A percentile compares a stretch with the other conserved stretches of the same genome.
Evolutionary conservation across 2,329 filamentous ascomycete species (phyloP).

Genomic region (Zopfia rhizophila): DNA sequence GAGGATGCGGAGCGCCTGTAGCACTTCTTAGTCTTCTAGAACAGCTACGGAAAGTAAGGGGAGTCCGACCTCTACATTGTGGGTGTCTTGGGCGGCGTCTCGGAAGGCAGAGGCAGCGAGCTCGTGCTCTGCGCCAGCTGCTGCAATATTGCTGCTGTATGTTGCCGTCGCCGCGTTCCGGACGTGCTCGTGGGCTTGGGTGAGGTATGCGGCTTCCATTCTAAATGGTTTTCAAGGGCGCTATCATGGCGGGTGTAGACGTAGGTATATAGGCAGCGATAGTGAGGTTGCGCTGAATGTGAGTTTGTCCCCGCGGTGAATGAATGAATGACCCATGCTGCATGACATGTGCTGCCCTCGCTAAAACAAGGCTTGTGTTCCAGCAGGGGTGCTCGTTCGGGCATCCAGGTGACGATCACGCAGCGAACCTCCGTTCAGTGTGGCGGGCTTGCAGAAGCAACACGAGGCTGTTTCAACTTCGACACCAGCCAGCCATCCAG

Average conservation of each 20-base stretch:
- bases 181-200: conserved; percentile 87
- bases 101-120: conserved; percentile 89
- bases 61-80: conserved; percentile 64
- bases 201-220: conserved; percentile 78
- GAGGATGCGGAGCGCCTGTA: conserved; percentile 81
- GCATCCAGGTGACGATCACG: too few species aligned
- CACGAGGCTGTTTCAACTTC: too few species aligned
- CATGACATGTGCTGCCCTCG: not conserved
- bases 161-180: conserved; percentile 82
- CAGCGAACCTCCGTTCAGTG: too few species aligned
- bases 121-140: conserved; percentile 88
- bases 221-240: conserved; percentile 7
- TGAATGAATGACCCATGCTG: not conserved
- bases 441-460: too few species aligned
- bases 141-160: conserved; percentile 74
- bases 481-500: too few species aligned
- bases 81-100: conserved; percentile 78
- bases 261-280: conserved; percentile 13
- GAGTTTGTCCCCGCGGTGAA: conserved; percentile 1
- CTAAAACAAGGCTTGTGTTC: too few species aligned
- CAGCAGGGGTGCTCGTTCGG: too few species aligned
- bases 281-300: conserved; percentile 6
- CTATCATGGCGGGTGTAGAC: conserved; percentile 6
- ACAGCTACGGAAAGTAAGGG: conserved; percentile 52
- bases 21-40: conserved; percentile 51